Percentiles rank a stretch among this genome's conserved stretches.
These are phyloP conservation scores for Williopsis jadinii DNA, from an alignment of 1,139 yeast genomes.

Conservation along the genomic window DNA sequence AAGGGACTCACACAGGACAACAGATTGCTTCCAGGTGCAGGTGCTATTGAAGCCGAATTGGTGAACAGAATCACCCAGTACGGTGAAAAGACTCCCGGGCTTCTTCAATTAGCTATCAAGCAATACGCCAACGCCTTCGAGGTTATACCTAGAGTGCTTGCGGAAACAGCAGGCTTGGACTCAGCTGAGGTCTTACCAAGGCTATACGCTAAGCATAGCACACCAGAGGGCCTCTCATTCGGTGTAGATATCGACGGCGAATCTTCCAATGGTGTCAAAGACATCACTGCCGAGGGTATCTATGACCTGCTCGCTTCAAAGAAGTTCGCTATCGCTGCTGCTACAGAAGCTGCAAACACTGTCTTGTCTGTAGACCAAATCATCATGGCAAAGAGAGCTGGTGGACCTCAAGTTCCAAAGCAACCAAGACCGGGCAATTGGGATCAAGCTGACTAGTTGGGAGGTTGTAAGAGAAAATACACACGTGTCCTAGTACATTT, in stretches of 20 bases:
- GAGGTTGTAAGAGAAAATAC: neutral
- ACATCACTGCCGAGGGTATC: slow-evolving; percentile 62
- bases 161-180: slow-evolving; percentile 93
- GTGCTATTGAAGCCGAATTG: slow-evolving; percentile 90
- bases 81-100: slow-evolving; percentile 93
- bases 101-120: slow-evolving; percentile 88
- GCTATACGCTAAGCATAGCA: slow-evolving; percentile 78
- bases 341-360: slow-evolving; percentile 93
- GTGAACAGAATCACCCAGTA: slow-evolving; percentile 71
- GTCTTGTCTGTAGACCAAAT: slow-evolving; percentile 87
- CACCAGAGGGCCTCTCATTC: slow-evolving; percentile 33
- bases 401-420: slow-evolving; percentile 88
- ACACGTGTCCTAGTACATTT: no score
- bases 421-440: slow-evolving; percentile 92
- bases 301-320: slow-evolving; percentile 78
- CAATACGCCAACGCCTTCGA: slow-evolving; percentile 93
- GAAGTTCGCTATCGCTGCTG: slow-evolving; percentile 82
- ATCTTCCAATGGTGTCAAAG: slow-evolving; percentile 59
- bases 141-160: slow-evolving; percentile 84
- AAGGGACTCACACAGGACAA: slow-evolving; percentile 72
- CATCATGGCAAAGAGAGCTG: slow-evolving; percentile 84
- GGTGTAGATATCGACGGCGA: slow-evolving; percentile 76
- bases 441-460: slow-evolving; percentile 80
- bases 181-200: slow-evolving; percentile 82
- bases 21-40: slow-evolving; percentile 90